phyloP scores from a whole-genome alignment of 768 basidiomycete species.

The Hemileccinum impolitum region DNA sequence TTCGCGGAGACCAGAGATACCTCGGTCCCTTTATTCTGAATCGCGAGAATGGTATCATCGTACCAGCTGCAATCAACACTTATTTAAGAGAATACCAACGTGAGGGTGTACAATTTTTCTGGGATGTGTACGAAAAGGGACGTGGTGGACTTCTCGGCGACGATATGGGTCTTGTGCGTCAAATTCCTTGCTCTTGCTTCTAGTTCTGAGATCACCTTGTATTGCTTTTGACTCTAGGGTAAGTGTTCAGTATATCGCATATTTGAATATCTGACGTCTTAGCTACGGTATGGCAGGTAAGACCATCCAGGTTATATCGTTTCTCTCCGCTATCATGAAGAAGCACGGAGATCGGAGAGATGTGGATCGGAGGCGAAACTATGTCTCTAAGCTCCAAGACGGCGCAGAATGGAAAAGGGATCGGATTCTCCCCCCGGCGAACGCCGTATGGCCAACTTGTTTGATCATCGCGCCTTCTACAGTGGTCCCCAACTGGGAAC shows the following conservation, averaged over 20 bases:
- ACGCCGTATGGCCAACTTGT: slow-evolving; percentile 80
- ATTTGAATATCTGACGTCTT: neutral
- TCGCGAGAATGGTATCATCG: slow-evolving; percentile 39
- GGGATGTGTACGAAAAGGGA: slow-evolving; percentile 59
- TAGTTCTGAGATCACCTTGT: neutral
- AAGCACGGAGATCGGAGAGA: slow-evolving; percentile 70
- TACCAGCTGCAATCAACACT: slow-evolving; percentile 74
- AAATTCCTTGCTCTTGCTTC: neutral
- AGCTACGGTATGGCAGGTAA: slow-evolving; percentile 53
- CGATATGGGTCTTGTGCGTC: slow-evolving; percentile 82
- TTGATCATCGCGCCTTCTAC: slow-evolving; percentile 85
- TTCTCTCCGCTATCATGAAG: slow-evolving; percentile 88
- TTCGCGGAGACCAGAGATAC: slow-evolving; percentile 39
- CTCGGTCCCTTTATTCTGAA: slow-evolving; percentile 53
- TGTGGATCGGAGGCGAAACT: slow-evolving; percentile 56
- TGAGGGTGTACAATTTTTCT: slow-evolving; percentile 83
- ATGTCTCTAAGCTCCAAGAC: slow-evolving; percentile 69
- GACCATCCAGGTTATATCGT: slow-evolving; percentile 90
- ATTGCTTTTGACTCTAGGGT: slow-evolving; percentile 21
- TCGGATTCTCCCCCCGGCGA: slow-evolving; percentile 58
- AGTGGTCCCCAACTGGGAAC: slow-evolving; percentile 84
- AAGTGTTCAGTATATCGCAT: slow-evolving; percentile 4
- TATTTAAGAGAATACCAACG: slow-evolving; percentile 91
- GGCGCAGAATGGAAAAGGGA: slow-evolving; percentile 47
- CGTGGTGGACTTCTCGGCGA: slow-evolving; percentile 87